Percentiles rank a stretch among this genome's conserved stretches.
These are phyloP conservation scores for Filobasidium wieringae DNA, from an alignment of 768 basidiomycete genomes.

Conservation along the genomic window DNA sequence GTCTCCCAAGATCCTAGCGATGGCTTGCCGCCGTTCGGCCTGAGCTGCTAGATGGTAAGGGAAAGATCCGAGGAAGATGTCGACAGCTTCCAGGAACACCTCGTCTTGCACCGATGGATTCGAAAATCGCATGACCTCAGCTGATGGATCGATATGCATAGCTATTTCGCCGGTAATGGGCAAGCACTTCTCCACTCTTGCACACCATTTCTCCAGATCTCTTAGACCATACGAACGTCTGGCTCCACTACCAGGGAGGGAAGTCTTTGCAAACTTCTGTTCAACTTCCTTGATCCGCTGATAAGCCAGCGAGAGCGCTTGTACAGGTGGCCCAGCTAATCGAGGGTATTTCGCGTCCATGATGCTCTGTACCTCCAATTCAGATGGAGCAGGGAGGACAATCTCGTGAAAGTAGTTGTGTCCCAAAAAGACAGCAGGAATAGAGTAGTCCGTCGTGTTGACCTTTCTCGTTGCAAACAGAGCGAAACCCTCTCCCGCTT, in stretches of 20 bases:
- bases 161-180: conserved; percentile 39
- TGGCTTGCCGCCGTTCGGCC: conserved; percentile 19
- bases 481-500: conserved; percentile 67
- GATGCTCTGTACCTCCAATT: conserved; percentile 59
- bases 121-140: conserved; percentile 43
- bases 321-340: conserved; percentile 46
- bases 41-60: conserved; percentile 20
- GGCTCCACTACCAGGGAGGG: conserved; percentile 1
- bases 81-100: conserved; percentile 73
- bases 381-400: conserved; percentile 50
- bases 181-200: conserved; percentile 54
- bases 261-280: background rate
- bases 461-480: conserved; percentile 80
- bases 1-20: conserved; percentile 50
- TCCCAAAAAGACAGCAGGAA: conserved; percentile 67
- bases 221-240: conserved; percentile 47
- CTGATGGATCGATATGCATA: conserved; percentile 29
- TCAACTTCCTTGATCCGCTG: conserved; percentile 41
- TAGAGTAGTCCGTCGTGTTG: conserved; percentile 41
- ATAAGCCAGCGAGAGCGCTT: conserved; percentile 60
- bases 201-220: conserved; percentile 74
- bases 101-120: conserved; percentile 74
- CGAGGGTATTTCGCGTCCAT: conserved; percentile 55
- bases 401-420: conserved; percentile 73
- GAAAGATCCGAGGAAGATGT: conserved; percentile 62